These are phyloP conservation scores for Marvania coccoides DNA, from an alignment of 139 green algal genomes.

Conservation along the genomic window DNA sequence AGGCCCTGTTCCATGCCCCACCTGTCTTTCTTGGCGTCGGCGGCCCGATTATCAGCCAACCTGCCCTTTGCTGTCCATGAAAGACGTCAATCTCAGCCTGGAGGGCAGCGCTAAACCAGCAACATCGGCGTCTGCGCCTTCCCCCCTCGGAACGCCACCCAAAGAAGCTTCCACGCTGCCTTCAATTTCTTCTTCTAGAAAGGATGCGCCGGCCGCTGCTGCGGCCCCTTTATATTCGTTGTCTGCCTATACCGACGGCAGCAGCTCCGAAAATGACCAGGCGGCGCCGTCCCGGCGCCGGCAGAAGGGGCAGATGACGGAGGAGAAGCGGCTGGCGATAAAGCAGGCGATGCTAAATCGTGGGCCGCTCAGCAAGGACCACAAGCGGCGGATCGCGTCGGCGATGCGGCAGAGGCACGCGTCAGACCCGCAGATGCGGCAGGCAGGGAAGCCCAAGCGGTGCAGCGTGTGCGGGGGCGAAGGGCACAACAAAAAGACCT, in stretches of 20 bases:
- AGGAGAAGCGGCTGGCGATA: constrained; percentile 12
- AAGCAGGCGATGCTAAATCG: constrained; percentile 2
- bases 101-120: background rate
- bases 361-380: constrained; percentile 9
- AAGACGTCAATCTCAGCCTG: constrained; percentile 9
- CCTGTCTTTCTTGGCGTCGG: constrained; percentile 10
- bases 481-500: constrained; percentile 25
- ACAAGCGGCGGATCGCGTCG: constrained; percentile 9
- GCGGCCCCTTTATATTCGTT: no score
- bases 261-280: no score
- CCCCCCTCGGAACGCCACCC: no score
- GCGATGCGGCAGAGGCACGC: constrained; percentile 8
- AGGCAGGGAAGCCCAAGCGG: constrained; percentile 12
- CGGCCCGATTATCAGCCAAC: constrained; percentile 10
- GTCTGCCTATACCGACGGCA: no score
- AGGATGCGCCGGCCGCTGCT: no score
- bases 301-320: constrained; percentile 7
- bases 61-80: background rate
- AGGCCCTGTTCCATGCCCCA: constrained; percentile 2
- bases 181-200: no score
- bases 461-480: constrained; percentile 25
- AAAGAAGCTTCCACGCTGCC: no score
- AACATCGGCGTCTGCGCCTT: no score
- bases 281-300: background rate
- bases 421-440: constrained; percentile 13